Evolutionary conservation across 257 asterid species (phyloP).

Genomic region (Penstemon newberryi): DNA sequence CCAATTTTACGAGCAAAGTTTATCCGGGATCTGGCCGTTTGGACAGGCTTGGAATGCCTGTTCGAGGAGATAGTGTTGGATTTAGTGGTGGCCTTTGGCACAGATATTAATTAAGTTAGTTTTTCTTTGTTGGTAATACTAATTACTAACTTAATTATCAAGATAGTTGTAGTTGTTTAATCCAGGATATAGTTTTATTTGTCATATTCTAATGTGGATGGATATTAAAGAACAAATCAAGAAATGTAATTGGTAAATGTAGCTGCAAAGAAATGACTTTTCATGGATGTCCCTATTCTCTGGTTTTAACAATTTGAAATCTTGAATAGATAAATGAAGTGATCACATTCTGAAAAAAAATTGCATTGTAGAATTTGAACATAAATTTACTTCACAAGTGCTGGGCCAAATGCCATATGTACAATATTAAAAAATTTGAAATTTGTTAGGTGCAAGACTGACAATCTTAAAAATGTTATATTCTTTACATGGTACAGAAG

Average conservation of each 20-base stretch:
- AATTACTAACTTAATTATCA: not conserved
- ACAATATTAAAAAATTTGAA: not conserved
- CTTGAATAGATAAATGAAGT: no score
- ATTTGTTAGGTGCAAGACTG: not conserved
- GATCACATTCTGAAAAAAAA: no score
- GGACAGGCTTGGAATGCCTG: constrained; percentile 77
- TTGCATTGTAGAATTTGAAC: no score
- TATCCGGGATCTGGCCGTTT: constrained; percentile 80
- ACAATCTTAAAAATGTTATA: not conserved
- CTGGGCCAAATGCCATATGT: not conserved
- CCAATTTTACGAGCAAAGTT: constrained; percentile 53
- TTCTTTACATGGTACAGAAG: constrained; percentile 30
- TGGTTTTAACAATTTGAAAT: no score
- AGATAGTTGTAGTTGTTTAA: constrained; percentile 5
- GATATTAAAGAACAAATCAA: no score
- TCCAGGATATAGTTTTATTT: not conserved
- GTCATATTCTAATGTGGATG: no score
- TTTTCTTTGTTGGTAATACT: not conserved
- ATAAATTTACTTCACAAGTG: not conserved
- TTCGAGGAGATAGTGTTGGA: constrained; percentile 46
- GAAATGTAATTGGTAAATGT: constrained; percentile 1
- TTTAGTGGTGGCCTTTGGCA: constrained; percentile 54
- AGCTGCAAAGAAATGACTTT: constrained; percentile 18
- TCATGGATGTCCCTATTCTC: no score
- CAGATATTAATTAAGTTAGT: constrained; percentile 36